Percentiles rank a stretch among this genome's conserved stretches.
Evolutionary conservation across 352 stramenopile genomes (phyloP).

Genomic region (Globisporangium paroecandrum): DNA sequence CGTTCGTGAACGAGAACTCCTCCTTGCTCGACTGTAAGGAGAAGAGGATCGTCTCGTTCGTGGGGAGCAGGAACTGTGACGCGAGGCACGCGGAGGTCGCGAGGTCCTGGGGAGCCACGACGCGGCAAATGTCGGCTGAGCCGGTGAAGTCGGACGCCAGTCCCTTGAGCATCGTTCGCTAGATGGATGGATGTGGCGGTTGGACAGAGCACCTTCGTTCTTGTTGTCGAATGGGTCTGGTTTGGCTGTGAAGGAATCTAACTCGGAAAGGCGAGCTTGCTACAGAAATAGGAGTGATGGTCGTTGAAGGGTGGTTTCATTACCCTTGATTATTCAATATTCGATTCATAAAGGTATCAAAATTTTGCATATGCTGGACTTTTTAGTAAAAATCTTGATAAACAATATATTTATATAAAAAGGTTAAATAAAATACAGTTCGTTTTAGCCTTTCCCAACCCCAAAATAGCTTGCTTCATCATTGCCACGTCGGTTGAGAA

Average conservation of each 20-base stretch:
- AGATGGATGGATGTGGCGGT: not conserved
- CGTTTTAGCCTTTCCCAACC: too few relatives aligned
- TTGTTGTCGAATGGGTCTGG: not conserved
- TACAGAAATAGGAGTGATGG: not conserved
- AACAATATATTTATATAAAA: too few relatives aligned
- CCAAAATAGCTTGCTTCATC: not conserved
- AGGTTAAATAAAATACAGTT: too few relatives aligned
- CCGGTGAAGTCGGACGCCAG: conserved; percentile 46
- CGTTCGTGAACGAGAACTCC: conserved; percentile 23
- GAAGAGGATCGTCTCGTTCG: conserved; percentile 10
- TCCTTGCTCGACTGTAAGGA: conserved; percentile 17
- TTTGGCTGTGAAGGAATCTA: not conserved
- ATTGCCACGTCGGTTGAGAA: not conserved
- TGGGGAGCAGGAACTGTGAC: not conserved
- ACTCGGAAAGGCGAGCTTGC: not conserved
- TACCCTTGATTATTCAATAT: not conserved
- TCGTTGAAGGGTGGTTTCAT: not conserved
- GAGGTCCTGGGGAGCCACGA: not conserved
- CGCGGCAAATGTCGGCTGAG: conserved; percentile 46
- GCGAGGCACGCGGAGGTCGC: not conserved
- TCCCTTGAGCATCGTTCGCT: conserved; percentile 35
- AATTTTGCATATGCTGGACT: too few relatives aligned
- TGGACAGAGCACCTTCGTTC: not conserved
- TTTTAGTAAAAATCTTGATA: not conserved
- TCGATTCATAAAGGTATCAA: not conserved